These are phyloP conservation scores for Rhizoclosmatium globosum DNA, from an alignment of 192 early-diverging fungal species.

Conservation along the genomic window DNA sequence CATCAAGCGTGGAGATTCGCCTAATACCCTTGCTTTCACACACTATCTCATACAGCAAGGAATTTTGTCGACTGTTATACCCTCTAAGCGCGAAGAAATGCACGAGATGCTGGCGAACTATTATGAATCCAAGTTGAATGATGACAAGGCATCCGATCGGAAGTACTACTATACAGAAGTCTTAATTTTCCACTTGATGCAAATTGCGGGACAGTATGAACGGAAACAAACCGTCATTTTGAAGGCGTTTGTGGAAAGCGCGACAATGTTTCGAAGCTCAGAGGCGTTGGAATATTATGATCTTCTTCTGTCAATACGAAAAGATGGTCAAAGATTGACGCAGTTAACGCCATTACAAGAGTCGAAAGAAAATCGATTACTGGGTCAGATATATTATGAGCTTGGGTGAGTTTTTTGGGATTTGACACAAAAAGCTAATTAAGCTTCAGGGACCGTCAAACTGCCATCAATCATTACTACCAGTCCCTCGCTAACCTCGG, in stretches of 20 bases:
- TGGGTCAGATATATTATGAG: conserved; percentile 20
- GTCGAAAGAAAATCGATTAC: conserved; percentile 25
- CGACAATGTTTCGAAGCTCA: not conserved
- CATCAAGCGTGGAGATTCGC: conserved; percentile 13
- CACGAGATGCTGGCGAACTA: conserved; percentile 25
- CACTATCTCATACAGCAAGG: conserved; percentile 44
- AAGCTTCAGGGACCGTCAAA: not conserved
- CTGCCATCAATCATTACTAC: conserved; percentile 6
- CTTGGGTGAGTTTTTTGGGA: too few species aligned
- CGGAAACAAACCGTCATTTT: conserved; percentile 19
- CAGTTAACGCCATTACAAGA: not conserved
- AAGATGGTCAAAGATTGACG: not conserved
- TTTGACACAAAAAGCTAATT: too few species aligned
- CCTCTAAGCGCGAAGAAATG: conserved; percentile 32
- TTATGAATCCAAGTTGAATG: conserved; percentile 27
- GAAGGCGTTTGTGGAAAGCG: conserved; percentile 30
- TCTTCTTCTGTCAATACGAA: conserved; percentile 8
- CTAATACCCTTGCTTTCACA: conserved; percentile 11
- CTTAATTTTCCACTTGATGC: conserved; percentile 30
- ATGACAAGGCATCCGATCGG: not conserved
- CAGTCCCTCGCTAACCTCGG: not conserved
- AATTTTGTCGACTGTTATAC: conserved; percentile 35
- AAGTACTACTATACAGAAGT: conserved; percentile 10
- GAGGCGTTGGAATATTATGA: conserved; percentile 38
- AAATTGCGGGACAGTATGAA: conserved; percentile 14